Conservation (phyloP, 1,139 yeast species). For the Yarrowia galli region DNA sequence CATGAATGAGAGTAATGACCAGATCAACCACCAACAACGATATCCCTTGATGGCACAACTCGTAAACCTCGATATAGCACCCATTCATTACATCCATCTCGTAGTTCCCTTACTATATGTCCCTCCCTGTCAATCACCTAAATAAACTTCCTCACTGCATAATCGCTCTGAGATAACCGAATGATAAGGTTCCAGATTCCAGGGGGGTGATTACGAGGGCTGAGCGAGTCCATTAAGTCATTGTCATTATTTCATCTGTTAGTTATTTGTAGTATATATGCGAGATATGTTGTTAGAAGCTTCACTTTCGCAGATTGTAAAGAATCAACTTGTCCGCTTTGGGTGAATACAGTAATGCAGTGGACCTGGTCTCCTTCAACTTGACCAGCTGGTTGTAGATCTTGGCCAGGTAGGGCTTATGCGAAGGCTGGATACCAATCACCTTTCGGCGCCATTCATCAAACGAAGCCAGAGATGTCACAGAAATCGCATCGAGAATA, state of each 20-base stretch:
- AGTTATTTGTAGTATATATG: constrained; percentile 12
- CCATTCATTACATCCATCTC: too few relatives aligned
- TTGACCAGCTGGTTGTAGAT: constrained; percentile 36
- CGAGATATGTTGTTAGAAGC: not conserved
- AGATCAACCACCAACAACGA: too few relatives aligned
- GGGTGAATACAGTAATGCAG: constrained; percentile 34
- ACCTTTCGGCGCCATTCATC: constrained; percentile 91
- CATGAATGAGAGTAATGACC: too few relatives aligned
- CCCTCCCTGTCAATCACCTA: not conserved
- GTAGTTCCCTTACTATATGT: too few relatives aligned
- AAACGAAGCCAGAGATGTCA: constrained; percentile 69
- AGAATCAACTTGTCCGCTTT: constrained; percentile 36
- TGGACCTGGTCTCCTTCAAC: constrained; percentile 19
- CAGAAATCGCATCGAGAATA: constrained; percentile 78
- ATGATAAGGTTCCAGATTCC: constrained; percentile 3
- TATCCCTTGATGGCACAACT: too few relatives aligned
- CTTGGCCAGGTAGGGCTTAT: constrained; percentile 69
- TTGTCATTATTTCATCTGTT: constrained; percentile 18
- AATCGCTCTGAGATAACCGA: constrained; percentile 18
- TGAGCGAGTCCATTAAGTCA: not conserved
- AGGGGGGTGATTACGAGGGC: too few relatives aligned
- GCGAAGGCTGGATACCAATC: constrained; percentile 73
- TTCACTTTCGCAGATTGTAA: constrained; percentile 25
- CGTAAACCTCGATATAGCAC: too few relatives aligned
- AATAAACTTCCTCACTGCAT: constrained; percentile 3